phyloP scores from a whole-genome alignment of 2,329 filamentous ascomycete genomes.

The Microsporum audouinii region DNA sequence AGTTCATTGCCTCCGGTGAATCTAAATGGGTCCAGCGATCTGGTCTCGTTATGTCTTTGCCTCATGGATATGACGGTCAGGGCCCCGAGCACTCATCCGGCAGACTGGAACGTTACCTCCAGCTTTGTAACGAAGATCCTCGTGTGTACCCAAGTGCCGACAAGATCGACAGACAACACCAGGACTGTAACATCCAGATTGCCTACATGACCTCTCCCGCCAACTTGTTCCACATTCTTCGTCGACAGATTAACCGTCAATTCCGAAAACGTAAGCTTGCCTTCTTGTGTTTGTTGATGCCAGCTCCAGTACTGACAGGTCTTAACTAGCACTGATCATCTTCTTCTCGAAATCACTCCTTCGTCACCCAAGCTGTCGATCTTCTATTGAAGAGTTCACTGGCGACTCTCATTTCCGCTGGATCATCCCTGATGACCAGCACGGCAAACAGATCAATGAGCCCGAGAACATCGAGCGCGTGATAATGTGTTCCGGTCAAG shows the following conservation, averaged over 20 bases:
- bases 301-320: conserved; percentile 13
- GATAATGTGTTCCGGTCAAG: conserved; percentile 87
- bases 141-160: conserved; percentile 79
- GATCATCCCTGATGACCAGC: conserved; percentile 86
- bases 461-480: conserved; percentile 86
- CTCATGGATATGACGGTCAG: conserved; percentile 96
- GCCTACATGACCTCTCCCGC: conserved; percentile 93
- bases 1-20: conserved; percentile 96
- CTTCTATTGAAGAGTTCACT: conserved; percentile 78
- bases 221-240: conserved; percentile 92
- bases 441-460: conserved; percentile 63
- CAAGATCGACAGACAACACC: conserved; percentile 91
- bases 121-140: conserved; percentile 94
- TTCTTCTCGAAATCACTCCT: conserved; percentile 98
- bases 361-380: conserved; percentile 85
- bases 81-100: conserved; percentile 97
- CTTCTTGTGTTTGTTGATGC: neutral
- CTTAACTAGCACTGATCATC: conserved; percentile 62
- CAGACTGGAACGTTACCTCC: conserved; percentile 91
- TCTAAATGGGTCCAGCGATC: conserved; percentile 98
- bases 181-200: conserved; percentile 99
- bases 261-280: conserved; percentile 86
- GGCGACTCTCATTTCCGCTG: conserved; percentile 89
- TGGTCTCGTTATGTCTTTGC: conserved; percentile 88
- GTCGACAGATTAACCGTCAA: conserved; percentile 96